phyloP scores from a whole-genome alignment of 2,329 filamentous ascomycete genomes.

The Diatrype stigma region DNA sequence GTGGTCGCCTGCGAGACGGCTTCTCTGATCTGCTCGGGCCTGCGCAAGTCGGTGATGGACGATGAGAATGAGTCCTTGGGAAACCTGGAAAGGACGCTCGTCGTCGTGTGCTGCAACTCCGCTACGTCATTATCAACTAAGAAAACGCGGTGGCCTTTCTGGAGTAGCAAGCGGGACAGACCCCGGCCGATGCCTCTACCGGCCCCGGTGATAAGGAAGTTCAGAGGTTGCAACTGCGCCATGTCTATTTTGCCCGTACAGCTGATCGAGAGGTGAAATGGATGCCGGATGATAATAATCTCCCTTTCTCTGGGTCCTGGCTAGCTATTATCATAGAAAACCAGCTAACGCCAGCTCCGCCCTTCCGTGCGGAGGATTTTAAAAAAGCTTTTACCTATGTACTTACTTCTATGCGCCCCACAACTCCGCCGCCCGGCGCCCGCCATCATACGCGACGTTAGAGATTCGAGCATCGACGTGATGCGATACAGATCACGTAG shows the following conservation, averaged over 20 bases:
- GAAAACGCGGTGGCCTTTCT: constrained; percentile 34
- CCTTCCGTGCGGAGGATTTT: too few species aligned
- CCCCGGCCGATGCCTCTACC: constrained; percentile 34
- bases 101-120: constrained; percentile 33
- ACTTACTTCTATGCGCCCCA: too few species aligned
- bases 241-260: not conserved
- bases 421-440: too few species aligned
- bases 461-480: too few species aligned
- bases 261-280: too few species aligned
- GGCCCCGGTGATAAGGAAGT: constrained; percentile 33
- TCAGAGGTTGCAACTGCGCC: constrained; percentile 4
- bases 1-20: constrained; percentile 24
- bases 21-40: constrained; percentile 18
- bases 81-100: constrained; percentile 27
- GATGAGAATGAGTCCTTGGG: constrained; percentile 19
- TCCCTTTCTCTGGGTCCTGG: too few species aligned
- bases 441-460: too few species aligned
- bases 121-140: constrained; percentile 33
- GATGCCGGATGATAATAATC: too few species aligned
- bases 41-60: not conserved
- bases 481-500: too few species aligned
- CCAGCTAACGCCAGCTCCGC: too few species aligned
- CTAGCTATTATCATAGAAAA: too few species aligned
- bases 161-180: constrained; percentile 31
- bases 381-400: too few species aligned